Conservation (phyloP, 495 filamentous ascomycete genomes). For the Letharia columbiana region DNA sequence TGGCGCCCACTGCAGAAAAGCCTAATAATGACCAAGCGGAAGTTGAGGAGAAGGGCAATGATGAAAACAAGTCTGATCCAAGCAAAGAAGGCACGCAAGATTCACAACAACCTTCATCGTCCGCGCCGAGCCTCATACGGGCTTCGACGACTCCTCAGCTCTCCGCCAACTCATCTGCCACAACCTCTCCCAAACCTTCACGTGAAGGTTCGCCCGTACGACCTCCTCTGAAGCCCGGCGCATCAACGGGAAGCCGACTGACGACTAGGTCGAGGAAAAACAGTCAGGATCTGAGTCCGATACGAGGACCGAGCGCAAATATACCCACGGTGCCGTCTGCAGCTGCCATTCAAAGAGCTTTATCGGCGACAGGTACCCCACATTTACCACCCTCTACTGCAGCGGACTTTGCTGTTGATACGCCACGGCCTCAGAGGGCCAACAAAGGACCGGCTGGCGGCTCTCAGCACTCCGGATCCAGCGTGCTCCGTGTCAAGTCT, state of each 20-base stretch:
- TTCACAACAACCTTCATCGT: slow-evolving; percentile 8
- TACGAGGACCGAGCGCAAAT: slow-evolving; percentile 43
- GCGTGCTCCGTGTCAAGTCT: slow-evolving; percentile 57
- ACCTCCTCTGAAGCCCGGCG: slow-evolving; percentile 30
- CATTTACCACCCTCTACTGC: slow-evolving; percentile 44
- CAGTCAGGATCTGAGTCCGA: slow-evolving; percentile 60
- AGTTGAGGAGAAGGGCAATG: neutral
- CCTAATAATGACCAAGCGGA: slow-evolving; percentile 15
- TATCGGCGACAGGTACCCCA: slow-evolving; percentile 56
- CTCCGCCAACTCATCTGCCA: slow-evolving; percentile 33
- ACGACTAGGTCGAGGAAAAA: slow-evolving; percentile 58
- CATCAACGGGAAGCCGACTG: slow-evolving; percentile 26
- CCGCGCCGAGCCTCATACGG: slow-evolving; percentile 17
- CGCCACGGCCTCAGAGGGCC: slow-evolving; percentile 54
- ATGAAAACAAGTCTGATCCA: neutral
- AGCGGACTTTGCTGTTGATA: slow-evolving; percentile 49
- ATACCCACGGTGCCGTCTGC: slow-evolving; percentile 45
- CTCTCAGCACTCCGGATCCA: slow-evolving; percentile 25
- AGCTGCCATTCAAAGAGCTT: slow-evolving; percentile 52
- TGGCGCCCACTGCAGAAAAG: slow-evolving; percentile 18
- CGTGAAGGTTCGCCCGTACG: slow-evolving; percentile 44
- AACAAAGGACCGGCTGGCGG: slow-evolving; percentile 58
- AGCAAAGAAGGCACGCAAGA: slow-evolving; percentile 6
- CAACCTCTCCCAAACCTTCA: slow-evolving; percentile 41
- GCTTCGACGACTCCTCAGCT: slow-evolving; percentile 30